Evolutionary conservation across 805 yeast species (phyloP).

Genomic region (Candida ficus): DNA sequence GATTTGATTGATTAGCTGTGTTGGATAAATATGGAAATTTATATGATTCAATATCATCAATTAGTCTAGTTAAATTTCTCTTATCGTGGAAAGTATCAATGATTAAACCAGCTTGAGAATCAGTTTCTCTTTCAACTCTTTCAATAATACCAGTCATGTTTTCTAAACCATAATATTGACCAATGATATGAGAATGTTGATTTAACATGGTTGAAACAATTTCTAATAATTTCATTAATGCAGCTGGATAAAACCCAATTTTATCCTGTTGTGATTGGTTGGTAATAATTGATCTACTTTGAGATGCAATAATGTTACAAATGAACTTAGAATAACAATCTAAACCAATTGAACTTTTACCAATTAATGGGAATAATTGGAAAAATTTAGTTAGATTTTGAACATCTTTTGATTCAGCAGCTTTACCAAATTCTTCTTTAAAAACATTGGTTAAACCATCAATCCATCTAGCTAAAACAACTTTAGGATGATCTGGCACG

Average conservation of each 20-base stretch:
- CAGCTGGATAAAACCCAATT: slow-evolving; percentile 53
- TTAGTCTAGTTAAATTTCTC: slow-evolving; percentile 48
- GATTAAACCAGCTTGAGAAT: slow-evolving; percentile 86
- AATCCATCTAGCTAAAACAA: slow-evolving; percentile 53
- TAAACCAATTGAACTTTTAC: slow-evolving; percentile 65
- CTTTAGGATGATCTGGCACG: slow-evolving; percentile 72
- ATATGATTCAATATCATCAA: slow-evolving; percentile 53
- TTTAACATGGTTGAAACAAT: slow-evolving; percentile 77
- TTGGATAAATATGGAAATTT: slow-evolving; percentile 37
- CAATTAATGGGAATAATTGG: slow-evolving; percentile 82
- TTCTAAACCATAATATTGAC: slow-evolving; percentile 58
- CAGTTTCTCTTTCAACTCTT: slow-evolving; percentile 80
- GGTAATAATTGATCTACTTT: slow-evolving; percentile 63
- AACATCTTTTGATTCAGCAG: slow-evolving; percentile 63
- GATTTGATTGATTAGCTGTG: slow-evolving; percentile 6
- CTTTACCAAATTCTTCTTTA: slow-evolving; percentile 57
- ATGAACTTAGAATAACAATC: slow-evolving; percentile 81
- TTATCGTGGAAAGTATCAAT: slow-evolving; percentile 81
- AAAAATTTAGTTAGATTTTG: slow-evolving; percentile 71
- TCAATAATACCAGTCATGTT: slow-evolving; percentile 65
- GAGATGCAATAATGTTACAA: slow-evolving; percentile 76
- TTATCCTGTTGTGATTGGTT: slow-evolving; percentile 34
- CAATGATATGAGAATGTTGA: slow-evolving; percentile 81
- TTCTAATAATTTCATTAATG: slow-evolving; percentile 68
- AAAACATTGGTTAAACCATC: slow-evolving; percentile 53